These are phyloP conservation scores for Sordariomycetes sp. DNA, from an alignment of 2,329 filamentous ascomycete genomes.

Conservation along the genomic window DNA sequence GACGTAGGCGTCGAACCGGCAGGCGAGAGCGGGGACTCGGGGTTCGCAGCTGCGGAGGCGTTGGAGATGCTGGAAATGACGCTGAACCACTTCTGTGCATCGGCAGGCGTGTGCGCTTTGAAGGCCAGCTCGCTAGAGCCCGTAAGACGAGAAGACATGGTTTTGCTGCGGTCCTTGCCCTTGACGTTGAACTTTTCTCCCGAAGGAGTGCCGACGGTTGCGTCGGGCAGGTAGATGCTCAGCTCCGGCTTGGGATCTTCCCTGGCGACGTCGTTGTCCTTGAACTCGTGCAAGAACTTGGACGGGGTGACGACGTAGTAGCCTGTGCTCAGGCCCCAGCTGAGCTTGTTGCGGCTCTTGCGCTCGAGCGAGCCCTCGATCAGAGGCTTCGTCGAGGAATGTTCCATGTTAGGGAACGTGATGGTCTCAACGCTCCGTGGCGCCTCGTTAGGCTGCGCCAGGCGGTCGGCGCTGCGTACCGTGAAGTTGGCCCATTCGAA, in stretches of 20 bases:
- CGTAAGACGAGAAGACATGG: constrained; percentile 70
- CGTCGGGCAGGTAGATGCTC: constrained; percentile 88
- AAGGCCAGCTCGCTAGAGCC: constrained; percentile 75
- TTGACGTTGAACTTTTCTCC: constrained; percentile 90
- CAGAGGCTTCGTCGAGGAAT: constrained; percentile 68
- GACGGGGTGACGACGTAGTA: constrained; percentile 89
- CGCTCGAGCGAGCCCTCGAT: constrained; percentile 85
- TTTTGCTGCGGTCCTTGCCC: constrained; percentile 83
- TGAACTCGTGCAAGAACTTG: constrained; percentile 92
- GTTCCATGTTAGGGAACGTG: constrained; percentile 81
- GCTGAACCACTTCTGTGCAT: constrained; percentile 79
- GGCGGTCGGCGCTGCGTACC: constrained; percentile 56
- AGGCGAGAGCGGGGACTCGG: constrained; percentile 15
- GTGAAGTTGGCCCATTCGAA: constrained; percentile 90
- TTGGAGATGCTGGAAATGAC: constrained; percentile 57
- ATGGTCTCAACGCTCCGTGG: constrained; percentile 67
- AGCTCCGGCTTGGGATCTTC: constrained; percentile 75
- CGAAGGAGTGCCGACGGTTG: constrained; percentile 59
- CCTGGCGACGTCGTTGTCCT: constrained; percentile 68
- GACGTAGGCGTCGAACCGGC: constrained; percentile 17
- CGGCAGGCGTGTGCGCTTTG: constrained; percentile 73
- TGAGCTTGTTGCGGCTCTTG: constrained; percentile 79
- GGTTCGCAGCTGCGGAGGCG: constrained; percentile 26
- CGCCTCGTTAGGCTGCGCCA: constrained; percentile 70
- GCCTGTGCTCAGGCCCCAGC: constrained; percentile 64